Percentiles rank a stretch among this genome's conserved stretches.
phyloP scores from a whole-genome alignment of 1,139 yeast genomes.

The Fermentozyma sake region DNA sequence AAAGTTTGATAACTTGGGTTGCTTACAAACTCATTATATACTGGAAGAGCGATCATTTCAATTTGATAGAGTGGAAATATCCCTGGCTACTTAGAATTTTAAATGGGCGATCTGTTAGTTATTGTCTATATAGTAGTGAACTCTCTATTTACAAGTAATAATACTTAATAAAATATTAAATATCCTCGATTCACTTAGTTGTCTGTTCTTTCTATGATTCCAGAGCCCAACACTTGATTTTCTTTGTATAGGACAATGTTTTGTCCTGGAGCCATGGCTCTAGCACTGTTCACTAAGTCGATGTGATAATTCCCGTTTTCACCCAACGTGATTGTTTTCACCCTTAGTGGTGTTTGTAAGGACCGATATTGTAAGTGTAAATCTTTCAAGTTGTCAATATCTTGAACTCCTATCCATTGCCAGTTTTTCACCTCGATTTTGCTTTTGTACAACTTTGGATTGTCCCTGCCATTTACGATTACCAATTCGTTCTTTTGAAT shows the following conservation, averaged over 20 bases:
- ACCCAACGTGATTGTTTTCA: too few relatives aligned
- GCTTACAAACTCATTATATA: too few relatives aligned
- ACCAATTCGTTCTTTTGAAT: conserved; percentile 63
- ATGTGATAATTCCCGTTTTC: conserved; percentile 5
- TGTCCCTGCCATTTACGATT: conserved; percentile 71
- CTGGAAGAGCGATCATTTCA: too few relatives aligned
- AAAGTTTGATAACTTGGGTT: too few relatives aligned
- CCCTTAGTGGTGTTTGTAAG: conserved; percentile 50
- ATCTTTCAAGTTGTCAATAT: conserved; percentile 6
- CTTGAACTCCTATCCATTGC: conserved; percentile 38
- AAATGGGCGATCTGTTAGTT: too few relatives aligned
- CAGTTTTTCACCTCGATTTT: conserved; percentile 42
- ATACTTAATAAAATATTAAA: too few relatives aligned
- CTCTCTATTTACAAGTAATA: too few relatives aligned
- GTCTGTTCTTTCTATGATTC: conserved; percentile 30
- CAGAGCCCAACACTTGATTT: conserved; percentile 75
- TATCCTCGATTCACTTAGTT: conserved; percentile 2
- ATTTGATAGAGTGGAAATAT: too few relatives aligned
- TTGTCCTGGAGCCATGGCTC: conserved; percentile 93
- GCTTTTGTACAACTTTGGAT: conserved; percentile 51
- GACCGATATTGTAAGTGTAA: conserved; percentile 60
- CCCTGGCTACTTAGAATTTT: too few relatives aligned
- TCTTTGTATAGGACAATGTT: conserved; percentile 67
- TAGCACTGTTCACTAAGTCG: conserved; percentile 35
- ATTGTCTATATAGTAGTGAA: too few relatives aligned